Evolutionary conservation across 305 asterid genomes (phyloP).

Genomic region (Solanum hybrid): DNA sequence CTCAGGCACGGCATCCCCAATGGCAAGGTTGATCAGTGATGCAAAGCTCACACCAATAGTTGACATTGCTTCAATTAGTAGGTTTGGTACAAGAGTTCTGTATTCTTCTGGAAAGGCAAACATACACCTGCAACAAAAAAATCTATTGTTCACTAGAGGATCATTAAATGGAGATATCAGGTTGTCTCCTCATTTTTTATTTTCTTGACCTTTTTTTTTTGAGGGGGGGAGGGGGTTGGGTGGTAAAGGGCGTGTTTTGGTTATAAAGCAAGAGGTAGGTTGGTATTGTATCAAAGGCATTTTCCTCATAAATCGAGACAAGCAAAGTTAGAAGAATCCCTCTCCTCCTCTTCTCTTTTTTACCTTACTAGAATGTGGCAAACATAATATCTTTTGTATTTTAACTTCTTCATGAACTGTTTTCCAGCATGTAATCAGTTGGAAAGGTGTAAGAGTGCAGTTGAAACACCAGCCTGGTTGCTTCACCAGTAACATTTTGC

Average conservation of each 20-base stretch:
- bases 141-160: neutral
- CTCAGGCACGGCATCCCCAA: slow-evolving; percentile 88
- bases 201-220: neutral
- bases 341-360: neutral
- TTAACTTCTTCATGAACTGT: neutral
- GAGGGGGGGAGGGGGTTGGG: neutral
- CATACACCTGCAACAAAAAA: slow-evolving; percentile 54
- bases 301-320: neutral
- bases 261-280: neutral
- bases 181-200: neutral
- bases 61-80: slow-evolving; percentile 71
- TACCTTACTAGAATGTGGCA: neutral
- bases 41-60: slow-evolving; percentile 60
- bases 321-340: neutral
- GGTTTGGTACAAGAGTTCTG: slow-evolving; percentile 72
- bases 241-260: neutral
- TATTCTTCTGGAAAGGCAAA: slow-evolving; percentile 92
- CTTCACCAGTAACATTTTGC: neutral
- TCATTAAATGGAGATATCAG: neutral
- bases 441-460: neutral
- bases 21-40: slow-evolving; percentile 79
- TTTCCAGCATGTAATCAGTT: neutral
- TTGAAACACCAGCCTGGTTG: neutral
- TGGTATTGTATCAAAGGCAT: neutral
- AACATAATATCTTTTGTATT: neutral